Evolutionary conservation across 2,329 filamentous ascomycete genomes (phyloP).

Genomic region (Byssochlamys sp.): DNA sequence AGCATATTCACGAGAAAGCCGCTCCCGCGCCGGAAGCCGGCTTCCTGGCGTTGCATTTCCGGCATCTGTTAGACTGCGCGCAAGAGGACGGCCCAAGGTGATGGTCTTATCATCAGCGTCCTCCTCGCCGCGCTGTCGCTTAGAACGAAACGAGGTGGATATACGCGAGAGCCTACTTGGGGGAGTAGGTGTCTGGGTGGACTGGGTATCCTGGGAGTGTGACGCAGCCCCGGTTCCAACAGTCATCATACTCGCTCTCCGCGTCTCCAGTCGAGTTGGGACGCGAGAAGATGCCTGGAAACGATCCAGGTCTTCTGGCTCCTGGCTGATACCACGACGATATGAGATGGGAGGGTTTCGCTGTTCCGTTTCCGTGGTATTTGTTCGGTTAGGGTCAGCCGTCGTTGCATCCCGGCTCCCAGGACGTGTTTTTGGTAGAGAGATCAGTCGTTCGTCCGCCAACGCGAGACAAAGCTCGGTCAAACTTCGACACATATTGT

Average conservation of each 20-base stretch:
- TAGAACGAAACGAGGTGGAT: conserved; percentile 30
- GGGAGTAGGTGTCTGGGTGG: conserved; percentile 21
- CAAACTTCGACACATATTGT: conserved; percentile 82
- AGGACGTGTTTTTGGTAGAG: conserved; percentile 16
- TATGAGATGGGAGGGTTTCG: conserved; percentile 20
- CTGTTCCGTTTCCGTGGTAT: conserved; percentile 17
- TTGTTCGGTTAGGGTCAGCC: conserved; percentile 12
- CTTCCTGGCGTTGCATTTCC: conserved; percentile 18
- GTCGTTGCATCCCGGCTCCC: conserved; percentile 18
- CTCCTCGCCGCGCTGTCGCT: conserved; percentile 29
- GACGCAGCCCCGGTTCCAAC: conserved; percentile 10
- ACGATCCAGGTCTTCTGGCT: conserved; percentile 24
- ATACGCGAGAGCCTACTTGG: conserved; percentile 30
- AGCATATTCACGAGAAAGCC: conserved; percentile 20
- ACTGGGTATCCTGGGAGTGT: conserved; percentile 16
- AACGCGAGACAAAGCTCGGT: conserved; percentile 86
- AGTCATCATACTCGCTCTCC: conserved; percentile 29
- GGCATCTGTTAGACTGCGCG: conserved; percentile 36
- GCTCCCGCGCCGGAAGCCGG: conserved; percentile 24
- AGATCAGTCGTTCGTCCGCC: conserved; percentile 46
- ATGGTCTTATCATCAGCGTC: conserved; percentile 21
- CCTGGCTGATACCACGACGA: conserved; percentile 30
- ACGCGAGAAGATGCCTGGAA: conserved; percentile 17
- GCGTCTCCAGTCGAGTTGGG: conserved; percentile 30
- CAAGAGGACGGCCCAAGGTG: conserved; percentile 27